phyloP scores from a whole-genome alignment of 2,329 filamentous ascomycete genomes.

The Fusarium pseudoanthophilum region DNA sequence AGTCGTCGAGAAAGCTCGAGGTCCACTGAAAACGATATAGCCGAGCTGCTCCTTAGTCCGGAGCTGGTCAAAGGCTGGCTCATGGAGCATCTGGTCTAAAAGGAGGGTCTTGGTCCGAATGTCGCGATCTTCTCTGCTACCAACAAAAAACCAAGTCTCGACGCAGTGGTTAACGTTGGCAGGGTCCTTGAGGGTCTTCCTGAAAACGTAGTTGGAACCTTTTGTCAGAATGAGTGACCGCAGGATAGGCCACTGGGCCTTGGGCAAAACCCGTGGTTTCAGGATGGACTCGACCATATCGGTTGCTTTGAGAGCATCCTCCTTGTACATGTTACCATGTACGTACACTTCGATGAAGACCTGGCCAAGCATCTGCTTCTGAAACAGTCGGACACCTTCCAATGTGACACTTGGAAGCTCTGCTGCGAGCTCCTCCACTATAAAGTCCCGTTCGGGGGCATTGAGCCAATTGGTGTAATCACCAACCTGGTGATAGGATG shows the following conservation, averaged over 20 bases:
- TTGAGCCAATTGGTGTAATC: conserved; percentile 85
- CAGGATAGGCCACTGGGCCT: conserved; percentile 81
- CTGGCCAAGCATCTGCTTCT: conserved; percentile 82
- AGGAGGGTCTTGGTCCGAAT: conserved; percentile 82
- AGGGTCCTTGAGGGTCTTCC: conserved; percentile 82
- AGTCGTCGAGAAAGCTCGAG: conserved; percentile 76
- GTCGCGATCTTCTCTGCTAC: conserved; percentile 73
- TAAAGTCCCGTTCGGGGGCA: conserved; percentile 74
- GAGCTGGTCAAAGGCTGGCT: conserved; percentile 93
- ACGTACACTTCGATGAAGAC: conserved; percentile 88
- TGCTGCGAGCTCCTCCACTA: conserved; percentile 75
- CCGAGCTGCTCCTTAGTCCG: conserved; percentile 97
- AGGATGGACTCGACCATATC: conserved; percentile 83
- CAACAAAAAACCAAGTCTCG: conserved; percentile 79
- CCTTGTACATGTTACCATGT: conserved; percentile 94
- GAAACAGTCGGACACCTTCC: conserved; percentile 80
- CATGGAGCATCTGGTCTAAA: conserved; percentile 89
- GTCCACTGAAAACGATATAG: conserved; percentile 92
- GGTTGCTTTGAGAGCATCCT: conserved; percentile 87
- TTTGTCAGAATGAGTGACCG: conserved; percentile 81
- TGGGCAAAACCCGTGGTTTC: conserved; percentile 77
- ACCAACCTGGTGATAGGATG: conserved; percentile 88
- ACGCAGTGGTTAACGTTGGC: conserved; percentile 91
- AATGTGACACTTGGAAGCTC: conserved; percentile 75
- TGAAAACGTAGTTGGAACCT: conserved; percentile 86